phyloP scores from a whole-genome alignment of 371 early-diverging fungal genomes.

The Dichotomocladium elegans region DNA sequence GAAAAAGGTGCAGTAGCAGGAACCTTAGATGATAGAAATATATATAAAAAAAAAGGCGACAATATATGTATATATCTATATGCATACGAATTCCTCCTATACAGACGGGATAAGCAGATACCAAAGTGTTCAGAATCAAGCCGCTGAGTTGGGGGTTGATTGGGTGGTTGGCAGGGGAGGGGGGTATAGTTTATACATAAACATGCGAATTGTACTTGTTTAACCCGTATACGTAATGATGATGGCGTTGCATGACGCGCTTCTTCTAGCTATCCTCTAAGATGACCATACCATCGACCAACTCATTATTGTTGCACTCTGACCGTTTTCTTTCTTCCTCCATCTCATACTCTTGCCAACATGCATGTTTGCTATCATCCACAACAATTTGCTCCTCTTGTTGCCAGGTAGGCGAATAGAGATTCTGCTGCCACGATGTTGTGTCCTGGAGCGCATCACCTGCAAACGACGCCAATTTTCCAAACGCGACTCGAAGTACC shows the following conservation, averaged over 20 bases:
- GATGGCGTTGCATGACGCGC: too few species aligned
- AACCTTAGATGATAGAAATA: too few species aligned
- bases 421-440: constrained; percentile 30
- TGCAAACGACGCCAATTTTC: constrained; percentile 43
- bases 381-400: constrained; percentile 1
- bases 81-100: too few species aligned
- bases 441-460: constrained; percentile 47
- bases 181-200: too few species aligned
- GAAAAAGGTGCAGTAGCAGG: too few species aligned
- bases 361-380: not conserved
- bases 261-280: constrained; percentile 4
- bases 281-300: constrained; percentile 6
- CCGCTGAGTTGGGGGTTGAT: not conserved
- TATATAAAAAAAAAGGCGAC: not conserved
- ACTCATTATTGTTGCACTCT: not conserved
- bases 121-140: too few species aligned
- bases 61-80: too few species aligned
- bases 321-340: not conserved
- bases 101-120: too few species aligned
- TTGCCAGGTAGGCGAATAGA: constrained; percentile 4
- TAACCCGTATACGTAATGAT: too few species aligned
- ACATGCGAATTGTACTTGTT: too few species aligned
- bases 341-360: not conserved
- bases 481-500: constrained; percentile 49
- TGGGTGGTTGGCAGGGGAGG: not conserved